Percentiles rank a stretch among this genome's conserved stretches.
These are phyloP conservation scores for Wickerhamiella shivajii DNA, from an alignment of 805 yeast genomes.

Conservation along the genomic window DNA sequence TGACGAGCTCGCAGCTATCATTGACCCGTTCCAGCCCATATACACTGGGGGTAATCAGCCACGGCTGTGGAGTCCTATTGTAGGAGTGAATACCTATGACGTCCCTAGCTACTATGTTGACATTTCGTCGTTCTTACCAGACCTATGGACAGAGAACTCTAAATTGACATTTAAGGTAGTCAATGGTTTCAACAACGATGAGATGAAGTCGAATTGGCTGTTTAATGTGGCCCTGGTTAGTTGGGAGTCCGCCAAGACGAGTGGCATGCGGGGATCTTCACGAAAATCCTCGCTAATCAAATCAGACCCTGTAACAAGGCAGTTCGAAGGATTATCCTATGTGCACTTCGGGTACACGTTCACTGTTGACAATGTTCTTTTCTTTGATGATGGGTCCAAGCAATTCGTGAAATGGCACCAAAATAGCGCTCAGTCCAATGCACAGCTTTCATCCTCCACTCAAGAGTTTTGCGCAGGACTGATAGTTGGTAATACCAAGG, in stretches of 20 bases:
- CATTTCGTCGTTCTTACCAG: constrained; percentile 52
- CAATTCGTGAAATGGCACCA: constrained; percentile 3
- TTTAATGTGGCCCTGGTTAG: constrained; percentile 21
- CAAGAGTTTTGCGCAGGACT: no score
- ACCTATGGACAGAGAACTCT: constrained; percentile 41
- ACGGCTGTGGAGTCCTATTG: constrained; percentile 67
- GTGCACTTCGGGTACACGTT: no score
- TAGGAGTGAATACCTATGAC: constrained; percentile 60
- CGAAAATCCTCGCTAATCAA: no score
- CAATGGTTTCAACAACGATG: constrained; percentile 15
- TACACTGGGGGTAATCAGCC: constrained; percentile 78
- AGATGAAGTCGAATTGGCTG: constrained; percentile 21
- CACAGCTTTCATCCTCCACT: no score
- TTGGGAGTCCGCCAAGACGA: no score
- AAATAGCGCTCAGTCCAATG: not conserved
- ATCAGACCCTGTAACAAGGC: no score
- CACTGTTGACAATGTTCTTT: not conserved
- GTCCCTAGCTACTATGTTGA: constrained; percentile 57
- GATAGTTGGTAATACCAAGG: no score
- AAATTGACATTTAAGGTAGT: constrained; percentile 40
- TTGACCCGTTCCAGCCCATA: constrained; percentile 56
- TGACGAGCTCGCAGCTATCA: constrained; percentile 43
- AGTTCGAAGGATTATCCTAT: no score
- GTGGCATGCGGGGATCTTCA: no score
- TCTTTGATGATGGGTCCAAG: constrained; percentile 2